Evolutionary conservation across 2,329 filamentous ascomycete species (phyloP).

Genomic region (Penicillium sp.): DNA sequence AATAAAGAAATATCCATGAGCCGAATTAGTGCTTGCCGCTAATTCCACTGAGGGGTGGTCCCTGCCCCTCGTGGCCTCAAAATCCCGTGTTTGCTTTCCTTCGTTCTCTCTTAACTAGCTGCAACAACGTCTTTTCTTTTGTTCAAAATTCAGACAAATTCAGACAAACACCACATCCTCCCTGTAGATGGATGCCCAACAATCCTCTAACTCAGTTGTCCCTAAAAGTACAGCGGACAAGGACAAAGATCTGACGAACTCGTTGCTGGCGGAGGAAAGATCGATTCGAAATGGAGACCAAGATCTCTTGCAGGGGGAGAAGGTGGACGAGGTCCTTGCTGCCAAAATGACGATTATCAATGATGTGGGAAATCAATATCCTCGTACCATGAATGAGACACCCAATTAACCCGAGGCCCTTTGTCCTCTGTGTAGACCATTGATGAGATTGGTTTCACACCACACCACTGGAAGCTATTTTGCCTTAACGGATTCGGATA

Average conservation of each 20-base stretch:
- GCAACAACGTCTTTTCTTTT: not conserved
- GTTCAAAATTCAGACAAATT: not conserved
- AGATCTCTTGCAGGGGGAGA: slow-evolving; percentile 15
- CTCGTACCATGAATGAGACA: not conserved
- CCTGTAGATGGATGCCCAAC: not conserved
- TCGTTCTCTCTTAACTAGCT: not conserved
- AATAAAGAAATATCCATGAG: not conserved
- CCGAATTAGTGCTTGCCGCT: not conserved
- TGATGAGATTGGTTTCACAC: slow-evolving; percentile 62
- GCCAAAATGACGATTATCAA: slow-evolving; percentile 44
- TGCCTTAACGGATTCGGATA: slow-evolving; percentile 62
- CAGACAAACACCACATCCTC: not conserved
- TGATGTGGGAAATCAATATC: slow-evolving; percentile 21
- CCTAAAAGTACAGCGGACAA: not conserved
- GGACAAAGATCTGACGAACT: not conserved
- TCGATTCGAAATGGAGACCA: not conserved
- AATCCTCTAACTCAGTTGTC: not conserved
- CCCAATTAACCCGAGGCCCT: not conserved
- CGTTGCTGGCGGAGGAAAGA: not conserved
- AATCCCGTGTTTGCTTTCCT: not conserved
- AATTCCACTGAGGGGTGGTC: not conserved
- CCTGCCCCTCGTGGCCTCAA: not conserved
- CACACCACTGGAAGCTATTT: slow-evolving; percentile 61
- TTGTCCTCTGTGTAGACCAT: slow-evolving; percentile 29
- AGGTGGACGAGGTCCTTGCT: slow-evolving; percentile 41